Evolutionary conservation across 2,329 filamentous ascomycete genomes (phyloP), one percentile per base, ranked within the genome.

Genomic region (Juglanconis sp.): DNA sequence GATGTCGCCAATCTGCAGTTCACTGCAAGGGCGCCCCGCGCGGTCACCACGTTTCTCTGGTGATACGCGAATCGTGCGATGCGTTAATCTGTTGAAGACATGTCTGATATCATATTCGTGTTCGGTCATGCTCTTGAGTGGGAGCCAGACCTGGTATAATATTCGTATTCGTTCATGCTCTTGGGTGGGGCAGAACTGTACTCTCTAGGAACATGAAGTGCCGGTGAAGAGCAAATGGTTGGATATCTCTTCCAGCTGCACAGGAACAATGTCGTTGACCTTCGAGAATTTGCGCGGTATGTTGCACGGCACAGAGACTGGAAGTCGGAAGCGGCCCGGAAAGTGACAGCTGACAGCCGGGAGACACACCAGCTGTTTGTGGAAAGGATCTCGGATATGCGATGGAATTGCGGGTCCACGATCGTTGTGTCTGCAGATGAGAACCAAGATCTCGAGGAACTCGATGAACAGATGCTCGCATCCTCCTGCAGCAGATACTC

Each of bases 1-100:
- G 60, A 53, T 56, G 56, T 62, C 60, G 60, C 60, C 59, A 62
- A 62, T 62, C 60, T 62, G 56, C 30, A 49, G 48, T 47, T 50
- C 42, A 48, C 60, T 59, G 60, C 56, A 59, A 53, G 56, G 56
- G 52, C 50, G 44, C 7, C 8, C 17, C 42, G 5, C 24, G 24
- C 24, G 24, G 24, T 24, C 24, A 24, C 24, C 24, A 24, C 24
- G 24, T 24, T 24, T 24, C 24, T 24, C 24, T 24, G 24, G 24
- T 24, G 2, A 24, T 24, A 24, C 24, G 24, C 24, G 24, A 24
- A 24, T 24, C 24, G 24, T 24, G 24, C 24, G 24, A 24, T 24
- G 24, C 24, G 1, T 52, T 11, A 35, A 46, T 44, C 40, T 31
- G 35, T 24, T 50, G 11, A 40, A 30, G 38, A 15, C n/a, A 24